A percentile compares a stretch with the other conserved stretches of the same genome.
phyloP scores from a whole-genome alignment of 1,139 yeast species.

The Pichia sp. region DNA sequence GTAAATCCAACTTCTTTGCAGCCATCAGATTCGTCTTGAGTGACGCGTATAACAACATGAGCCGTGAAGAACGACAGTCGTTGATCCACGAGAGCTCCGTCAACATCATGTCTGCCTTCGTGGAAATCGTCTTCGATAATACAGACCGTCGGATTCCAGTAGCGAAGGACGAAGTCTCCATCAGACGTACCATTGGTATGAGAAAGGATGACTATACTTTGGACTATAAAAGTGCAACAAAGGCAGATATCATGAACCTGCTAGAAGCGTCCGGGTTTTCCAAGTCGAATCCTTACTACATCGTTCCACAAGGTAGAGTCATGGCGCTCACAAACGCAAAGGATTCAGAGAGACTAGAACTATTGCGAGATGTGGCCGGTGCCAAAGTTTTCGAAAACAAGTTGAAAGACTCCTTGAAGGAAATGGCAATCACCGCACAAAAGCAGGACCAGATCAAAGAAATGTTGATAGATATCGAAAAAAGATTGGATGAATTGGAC shows the following conservation, averaged over 20 bases:
- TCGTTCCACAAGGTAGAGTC: slow-evolving; percentile 94
- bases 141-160: slow-evolving; percentile 71
- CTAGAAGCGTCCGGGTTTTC: slow-evolving; percentile 93
- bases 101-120: slow-evolving; percentile 88
- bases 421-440: slow-evolving; percentile 67
- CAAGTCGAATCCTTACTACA: slow-evolving; percentile 85
- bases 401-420: slow-evolving; percentile 71
- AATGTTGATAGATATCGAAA: slow-evolving; percentile 64
- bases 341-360: slow-evolving; percentile 70
- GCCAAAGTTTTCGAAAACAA: slow-evolving; percentile 86
- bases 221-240: slow-evolving; percentile 72
- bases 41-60: slow-evolving; percentile 83
- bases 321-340: slow-evolving; percentile 81
- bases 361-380: slow-evolving; percentile 91
- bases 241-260: slow-evolving; percentile 76
- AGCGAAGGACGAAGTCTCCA: slow-evolving; percentile 60
- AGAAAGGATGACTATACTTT: slow-evolving; percentile 87
- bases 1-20: slow-evolving; percentile 92
- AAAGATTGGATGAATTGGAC: slow-evolving; percentile 70
- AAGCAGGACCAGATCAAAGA: slow-evolving; percentile 74
- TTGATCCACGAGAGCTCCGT: slow-evolving; percentile 89
- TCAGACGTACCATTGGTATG: slow-evolving; percentile 85
- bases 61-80: slow-evolving; percentile 86
- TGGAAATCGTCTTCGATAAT: slow-evolving; percentile 84
- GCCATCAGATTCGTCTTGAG: slow-evolving; percentile 91